A percentile compares a stretch with the other conserved stretches of the same genome.
Evolutionary conservation across 306 rosid species (phyloP).

Genomic region (Parietaria judaica): DNA sequence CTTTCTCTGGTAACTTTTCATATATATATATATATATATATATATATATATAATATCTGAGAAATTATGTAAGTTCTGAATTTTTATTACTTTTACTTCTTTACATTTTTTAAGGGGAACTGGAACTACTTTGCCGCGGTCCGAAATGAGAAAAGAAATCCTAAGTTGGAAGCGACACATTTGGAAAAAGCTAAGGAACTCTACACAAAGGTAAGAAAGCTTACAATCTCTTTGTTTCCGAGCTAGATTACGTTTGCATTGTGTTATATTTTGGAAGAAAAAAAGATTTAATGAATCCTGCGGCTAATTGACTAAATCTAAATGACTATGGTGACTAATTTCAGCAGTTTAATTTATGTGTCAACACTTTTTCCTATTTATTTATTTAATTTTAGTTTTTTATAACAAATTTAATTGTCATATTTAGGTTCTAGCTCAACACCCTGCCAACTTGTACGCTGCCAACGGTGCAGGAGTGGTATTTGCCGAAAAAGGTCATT

Average conservation of each 20-base stretch:
- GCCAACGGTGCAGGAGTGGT: constrained; percentile 97
- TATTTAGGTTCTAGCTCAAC: constrained; percentile 81
- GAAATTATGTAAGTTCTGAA: constrained; percentile 11
- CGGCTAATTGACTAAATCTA: no score
- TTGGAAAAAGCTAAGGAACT: constrained; percentile 97
- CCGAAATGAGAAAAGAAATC: constrained; percentile 95
- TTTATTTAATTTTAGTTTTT: no score
- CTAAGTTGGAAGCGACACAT: constrained; percentile 98
- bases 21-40: not conserved
- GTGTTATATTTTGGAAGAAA: no score
- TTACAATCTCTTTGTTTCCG: constrained; percentile 6
- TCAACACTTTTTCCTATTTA: not conserved
- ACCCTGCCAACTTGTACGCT: constrained; percentile 90
- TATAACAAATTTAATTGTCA: not conserved
- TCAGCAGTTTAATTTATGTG: not conserved
- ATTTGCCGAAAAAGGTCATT: constrained; percentile 96
- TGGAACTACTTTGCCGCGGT: constrained; percentile 99
- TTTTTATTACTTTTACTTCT: constrained; percentile 6
- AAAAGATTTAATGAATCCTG: no score
- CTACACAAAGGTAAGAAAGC: constrained; percentile 51
- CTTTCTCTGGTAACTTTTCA: constrained; percentile 61
- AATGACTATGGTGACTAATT: no score
- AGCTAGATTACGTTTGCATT: not conserved
- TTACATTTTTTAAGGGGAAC: constrained; percentile 66
- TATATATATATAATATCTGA: constrained; percentile 3